Evolutionary conservation across 148 eudicot species (phyloP).

Genomic region (Rhododendron kiyosumense): DNA sequence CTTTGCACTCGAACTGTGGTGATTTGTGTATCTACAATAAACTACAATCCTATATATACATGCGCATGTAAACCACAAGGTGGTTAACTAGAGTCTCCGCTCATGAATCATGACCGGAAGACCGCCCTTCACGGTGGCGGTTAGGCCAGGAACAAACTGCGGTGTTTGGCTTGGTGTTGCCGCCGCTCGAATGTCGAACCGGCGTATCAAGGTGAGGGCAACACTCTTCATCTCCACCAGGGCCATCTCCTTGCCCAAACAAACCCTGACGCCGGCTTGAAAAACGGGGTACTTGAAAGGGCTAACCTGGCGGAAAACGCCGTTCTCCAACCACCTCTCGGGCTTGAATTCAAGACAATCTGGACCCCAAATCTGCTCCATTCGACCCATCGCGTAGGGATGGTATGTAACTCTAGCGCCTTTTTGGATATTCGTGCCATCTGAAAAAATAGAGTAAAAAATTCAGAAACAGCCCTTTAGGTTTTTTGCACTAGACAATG

Average conservation of each 20-base stretch:
- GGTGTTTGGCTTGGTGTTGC: constrained; percentile 20
- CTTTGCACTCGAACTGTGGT: too few relatives aligned
- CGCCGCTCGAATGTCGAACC: constrained; percentile 34
- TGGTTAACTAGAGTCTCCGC: neutral
- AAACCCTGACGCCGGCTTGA: constrained; percentile 26
- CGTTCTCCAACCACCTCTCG: constrained; percentile 14
- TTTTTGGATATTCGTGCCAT: constrained; percentile 5
- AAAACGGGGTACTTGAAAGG: constrained; percentile 28
- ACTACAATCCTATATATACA: neutral
- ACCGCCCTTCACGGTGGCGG: constrained; percentile 62
- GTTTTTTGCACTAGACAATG: too few relatives aligned
- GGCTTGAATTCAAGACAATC: constrained; percentile 24
- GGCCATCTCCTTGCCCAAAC: constrained; percentile 25
- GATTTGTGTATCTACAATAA: too few relatives aligned
- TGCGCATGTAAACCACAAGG: neutral
- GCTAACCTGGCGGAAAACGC: constrained; percentile 7
- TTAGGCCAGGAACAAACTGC: constrained; percentile 52
- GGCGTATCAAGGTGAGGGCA: constrained; percentile 24
- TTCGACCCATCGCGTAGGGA: constrained; percentile 25
- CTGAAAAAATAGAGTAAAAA: neutral
- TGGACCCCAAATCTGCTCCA: constrained; percentile 20
- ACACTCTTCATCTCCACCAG: constrained; percentile 27
- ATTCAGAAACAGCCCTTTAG: neutral
- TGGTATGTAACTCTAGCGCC: constrained; percentile 22
- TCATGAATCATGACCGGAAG: constrained; percentile 38